These are phyloP conservation scores for Aureobasidium sp. DNA, from an alignment of 2,329 filamentous ascomycete species.

Conservation along the genomic window DNA sequence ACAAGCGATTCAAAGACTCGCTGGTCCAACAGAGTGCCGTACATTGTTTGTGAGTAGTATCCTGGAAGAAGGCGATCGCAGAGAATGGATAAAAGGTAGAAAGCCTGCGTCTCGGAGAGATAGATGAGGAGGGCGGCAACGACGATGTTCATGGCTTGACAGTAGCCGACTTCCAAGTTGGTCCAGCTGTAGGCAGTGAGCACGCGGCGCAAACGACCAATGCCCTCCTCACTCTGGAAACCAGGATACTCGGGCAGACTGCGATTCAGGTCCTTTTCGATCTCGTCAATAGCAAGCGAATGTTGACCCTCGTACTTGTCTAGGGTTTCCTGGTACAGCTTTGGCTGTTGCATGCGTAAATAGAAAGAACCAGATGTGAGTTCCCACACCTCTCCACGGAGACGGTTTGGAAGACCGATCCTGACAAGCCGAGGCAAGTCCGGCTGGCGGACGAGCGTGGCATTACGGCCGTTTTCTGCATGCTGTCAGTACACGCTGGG, in stretches of 20 bases:
- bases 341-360: conserved; percentile 75
- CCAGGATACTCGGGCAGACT: conserved; percentile 95
- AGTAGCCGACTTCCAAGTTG: conserved; percentile 92
- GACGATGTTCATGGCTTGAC: conserved; percentile 99
- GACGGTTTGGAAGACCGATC: conserved; percentile 84
- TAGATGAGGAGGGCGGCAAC: conserved; percentile 97
- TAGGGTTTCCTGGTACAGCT: conserved; percentile 74
- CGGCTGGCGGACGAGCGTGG: conserved; percentile 84
- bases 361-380: conserved; percentile 86
- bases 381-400: conserved; percentile 94
- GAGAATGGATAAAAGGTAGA: conserved; percentile 82
- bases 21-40: conserved; percentile 91
- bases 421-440: conserved; percentile 97
- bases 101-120: conserved; percentile 92
- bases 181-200: conserved; percentile 97
- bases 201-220: conserved; percentile 77
- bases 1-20: conserved; percentile 96
- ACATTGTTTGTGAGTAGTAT: conserved; percentile 99
- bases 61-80: conserved; percentile 90
- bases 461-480: conserved; percentile 84
- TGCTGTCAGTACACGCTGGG: neutral
- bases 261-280: conserved; percentile 95
- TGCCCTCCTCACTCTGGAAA: conserved; percentile 93
- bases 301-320: conserved; percentile 74
- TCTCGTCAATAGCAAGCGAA: conserved; percentile 95